phyloP scores from a whole-genome alignment of 352 stramenopile species.

The Phytopythium sindhum region DNA sequence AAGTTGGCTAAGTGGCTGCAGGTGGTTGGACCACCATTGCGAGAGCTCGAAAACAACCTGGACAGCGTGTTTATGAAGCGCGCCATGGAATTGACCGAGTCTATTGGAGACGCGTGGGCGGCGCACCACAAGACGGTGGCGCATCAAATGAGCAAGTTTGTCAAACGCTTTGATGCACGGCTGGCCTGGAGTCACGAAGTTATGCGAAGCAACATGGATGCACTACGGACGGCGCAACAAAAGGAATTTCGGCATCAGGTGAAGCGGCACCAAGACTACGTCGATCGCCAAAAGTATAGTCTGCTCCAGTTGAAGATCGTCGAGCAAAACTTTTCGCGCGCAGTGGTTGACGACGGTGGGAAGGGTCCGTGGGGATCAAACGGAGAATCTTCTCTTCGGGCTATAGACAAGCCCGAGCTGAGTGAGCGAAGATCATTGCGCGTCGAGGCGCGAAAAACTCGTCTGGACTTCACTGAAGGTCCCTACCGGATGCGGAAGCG shows the following conservation, averaged over 20 bases:
- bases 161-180: constrained; percentile 33
- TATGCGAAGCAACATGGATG: constrained; percentile 30
- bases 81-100: constrained; percentile 50
- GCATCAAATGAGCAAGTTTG: constrained; percentile 33
- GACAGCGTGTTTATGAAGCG: constrained; percentile 58
- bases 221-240: constrained; percentile 38
- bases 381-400: not conserved
- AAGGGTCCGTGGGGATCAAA: not conserved
- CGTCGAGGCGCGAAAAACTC: not conserved
- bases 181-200: constrained; percentile 44
- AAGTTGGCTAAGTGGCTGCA: constrained; percentile 68
- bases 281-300: constrained; percentile 68
- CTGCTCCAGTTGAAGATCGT: constrained; percentile 48
- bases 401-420: not conserved
- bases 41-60: constrained; percentile 58
- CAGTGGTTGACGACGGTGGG: not conserved
- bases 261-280: constrained; percentile 63
- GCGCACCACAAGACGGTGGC: constrained; percentile 36
- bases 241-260: constrained; percentile 52
- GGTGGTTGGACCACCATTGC: constrained; percentile 59
- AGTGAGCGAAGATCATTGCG: not conserved
- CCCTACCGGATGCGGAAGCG: constrained; percentile 66
- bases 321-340: constrained; percentile 16
- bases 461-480: constrained; percentile 65
- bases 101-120: constrained; percentile 48